Evolutionary conservation across 1,284 basidiomycete genomes (phyloP).

Genomic region (Ustilago vetiveriae): DNA sequence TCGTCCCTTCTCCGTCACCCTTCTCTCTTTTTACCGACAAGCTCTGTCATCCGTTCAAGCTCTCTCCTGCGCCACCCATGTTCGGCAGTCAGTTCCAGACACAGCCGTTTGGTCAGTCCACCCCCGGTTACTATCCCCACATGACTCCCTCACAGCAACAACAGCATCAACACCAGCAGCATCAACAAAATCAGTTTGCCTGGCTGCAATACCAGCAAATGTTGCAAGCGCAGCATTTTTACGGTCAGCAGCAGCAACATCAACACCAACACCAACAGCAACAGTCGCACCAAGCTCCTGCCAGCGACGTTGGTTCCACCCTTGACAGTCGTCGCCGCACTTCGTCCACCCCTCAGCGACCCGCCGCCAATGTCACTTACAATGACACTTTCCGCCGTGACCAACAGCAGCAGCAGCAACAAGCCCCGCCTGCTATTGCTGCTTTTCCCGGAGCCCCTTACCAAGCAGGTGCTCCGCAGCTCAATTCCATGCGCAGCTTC

Average conservation of each 20-base stretch:
- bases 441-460: constrained; percentile 39
- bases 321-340: constrained; percentile 51
- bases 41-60: too few species aligned
- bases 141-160: constrained; percentile 37
- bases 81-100: constrained; percentile 51
- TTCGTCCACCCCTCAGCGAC: constrained; percentile 59
- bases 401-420: too few species aligned
- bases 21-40: too few species aligned
- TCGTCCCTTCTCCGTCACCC: too few species aligned
- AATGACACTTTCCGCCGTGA: constrained; percentile 56
- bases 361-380: constrained; percentile 47
- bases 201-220: constrained; percentile 62
- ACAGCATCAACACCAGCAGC: constrained; percentile 38
- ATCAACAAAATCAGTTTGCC: constrained; percentile 50
- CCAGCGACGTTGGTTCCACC: constrained; percentile 19
- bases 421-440: constrained; percentile 7
- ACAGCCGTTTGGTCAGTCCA: constrained; percentile 53
- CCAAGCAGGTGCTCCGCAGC: constrained; percentile 23
- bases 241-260: constrained; percentile 41
- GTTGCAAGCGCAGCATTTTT: constrained; percentile 52
- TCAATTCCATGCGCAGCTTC: constrained; percentile 39
- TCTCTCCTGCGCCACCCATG: constrained; percentile 14
- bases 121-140: constrained; percentile 51
- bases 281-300: constrained; percentile 10
- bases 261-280: too few species aligned